These are phyloP conservation scores for Podaxis pistillaris DNA, from an alignment of 768 basidiomycete species.

Conservation along the genomic window DNA sequence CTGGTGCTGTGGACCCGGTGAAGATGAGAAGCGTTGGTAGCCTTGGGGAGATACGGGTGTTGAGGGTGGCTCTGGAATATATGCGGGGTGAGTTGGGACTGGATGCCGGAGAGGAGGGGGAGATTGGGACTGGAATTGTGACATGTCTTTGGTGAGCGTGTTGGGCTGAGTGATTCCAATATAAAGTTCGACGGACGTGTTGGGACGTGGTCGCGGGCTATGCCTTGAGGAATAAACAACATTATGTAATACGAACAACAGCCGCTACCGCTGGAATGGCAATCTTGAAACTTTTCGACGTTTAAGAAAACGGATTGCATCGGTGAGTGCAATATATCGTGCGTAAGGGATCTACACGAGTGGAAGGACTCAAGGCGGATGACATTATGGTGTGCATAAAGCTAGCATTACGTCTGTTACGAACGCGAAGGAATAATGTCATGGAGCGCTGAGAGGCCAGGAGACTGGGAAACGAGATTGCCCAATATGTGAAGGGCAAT, in stretches of 20 bases:
- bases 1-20: slow-evolving; percentile 41
- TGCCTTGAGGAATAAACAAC: neutral
- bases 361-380: no score
- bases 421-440: no score
- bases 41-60: slow-evolving; percentile 74
- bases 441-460: no score
- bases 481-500: no score
- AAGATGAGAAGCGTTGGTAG: slow-evolving; percentile 71
- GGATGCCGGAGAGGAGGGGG: slow-evolving; percentile 86
- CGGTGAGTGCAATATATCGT: no score
- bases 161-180: neutral
- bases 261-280: no score
- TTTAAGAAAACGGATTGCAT: no score
- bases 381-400: no score
- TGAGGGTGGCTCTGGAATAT: slow-evolving; percentile 79
- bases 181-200: neutral
- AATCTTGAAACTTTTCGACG: no score
- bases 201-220: neutral
- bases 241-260: neutral
- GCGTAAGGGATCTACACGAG: no score
- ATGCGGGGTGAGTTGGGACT: slow-evolving; percentile 83
- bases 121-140: slow-evolving; percentile 29
- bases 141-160: neutral
- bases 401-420: no score
- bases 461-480: no score